phyloP scores from a whole-genome alignment of 169 alveolate species.

The Theileria equi region DNA sequence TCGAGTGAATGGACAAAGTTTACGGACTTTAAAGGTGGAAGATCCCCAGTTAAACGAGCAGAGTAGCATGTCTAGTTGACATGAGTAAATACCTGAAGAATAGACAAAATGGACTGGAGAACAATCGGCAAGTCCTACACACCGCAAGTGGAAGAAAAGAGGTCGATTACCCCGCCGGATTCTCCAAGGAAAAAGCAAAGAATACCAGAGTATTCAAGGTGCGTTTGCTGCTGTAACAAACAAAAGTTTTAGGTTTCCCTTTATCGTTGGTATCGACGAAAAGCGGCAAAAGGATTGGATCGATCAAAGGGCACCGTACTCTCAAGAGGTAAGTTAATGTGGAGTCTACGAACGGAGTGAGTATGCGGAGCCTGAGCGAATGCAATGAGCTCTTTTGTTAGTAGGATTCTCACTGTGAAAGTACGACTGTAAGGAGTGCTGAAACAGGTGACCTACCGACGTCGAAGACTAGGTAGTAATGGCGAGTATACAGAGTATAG shows the following conservation, averaged over 20 bases:
- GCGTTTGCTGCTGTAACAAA: not conserved
- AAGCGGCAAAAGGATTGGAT: constrained; percentile 13
- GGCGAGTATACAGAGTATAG: too few relatives aligned
- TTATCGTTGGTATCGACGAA: constrained; percentile 19
- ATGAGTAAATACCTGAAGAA: too few relatives aligned
- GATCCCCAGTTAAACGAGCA: too few relatives aligned
- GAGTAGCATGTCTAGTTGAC: too few relatives aligned
- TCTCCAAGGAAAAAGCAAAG: not conserved
- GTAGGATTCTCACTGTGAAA: not conserved
- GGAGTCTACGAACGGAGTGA: not conserved
- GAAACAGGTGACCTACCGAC: not conserved
- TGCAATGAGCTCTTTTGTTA: not conserved
- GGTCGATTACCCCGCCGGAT: not conserved
- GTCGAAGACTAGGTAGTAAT: too few relatives aligned
- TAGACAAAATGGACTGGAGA: constrained; percentile 50
- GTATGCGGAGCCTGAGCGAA: not conserved
- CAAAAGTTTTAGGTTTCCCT: constrained; percentile 17
- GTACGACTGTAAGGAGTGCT: not conserved
- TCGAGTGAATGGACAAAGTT: too few relatives aligned
- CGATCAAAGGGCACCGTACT: not conserved
- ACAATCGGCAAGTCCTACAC: constrained; percentile 21
- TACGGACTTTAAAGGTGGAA: too few relatives aligned
- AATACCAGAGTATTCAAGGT: not conserved
- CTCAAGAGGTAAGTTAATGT: not conserved
- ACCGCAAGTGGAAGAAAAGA: constrained; percentile 29